Evolutionary conservation across 1,284 basidiomycete genomes (phyloP).

Genomic region (Agaricales sp.): DNA sequence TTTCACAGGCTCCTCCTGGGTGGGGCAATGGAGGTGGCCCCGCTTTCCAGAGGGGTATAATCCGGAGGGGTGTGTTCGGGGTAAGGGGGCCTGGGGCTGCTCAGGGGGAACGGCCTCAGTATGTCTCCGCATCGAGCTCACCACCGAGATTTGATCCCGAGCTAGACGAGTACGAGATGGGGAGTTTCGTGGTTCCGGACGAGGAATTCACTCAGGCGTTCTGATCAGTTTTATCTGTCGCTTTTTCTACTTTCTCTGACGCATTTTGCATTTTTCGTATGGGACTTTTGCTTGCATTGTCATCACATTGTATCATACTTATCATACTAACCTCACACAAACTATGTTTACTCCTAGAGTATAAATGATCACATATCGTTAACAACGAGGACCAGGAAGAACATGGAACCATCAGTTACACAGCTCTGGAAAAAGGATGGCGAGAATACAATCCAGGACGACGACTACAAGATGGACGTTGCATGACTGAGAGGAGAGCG

Average conservation of each 20-base stretch:
- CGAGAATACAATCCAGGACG: slow-evolving; percentile 50
- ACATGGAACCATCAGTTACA: too few relatives aligned
- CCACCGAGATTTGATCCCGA: slow-evolving; percentile 37
- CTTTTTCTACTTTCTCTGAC: not conserved
- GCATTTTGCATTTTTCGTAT: not conserved
- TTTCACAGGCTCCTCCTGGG: slow-evolving; percentile 49
- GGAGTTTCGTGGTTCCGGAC: slow-evolving; percentile 71
- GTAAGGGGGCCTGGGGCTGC: slow-evolving; percentile 11
- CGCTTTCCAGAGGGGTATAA: slow-evolving; percentile 39
- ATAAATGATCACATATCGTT: too few relatives aligned
- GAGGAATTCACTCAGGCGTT: slow-evolving; percentile 25
- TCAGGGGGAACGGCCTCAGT: slow-evolving; percentile 17
- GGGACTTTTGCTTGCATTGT: too few relatives aligned
- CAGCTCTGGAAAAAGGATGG: slow-evolving; percentile 61
- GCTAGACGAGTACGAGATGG: slow-evolving; percentile 55
- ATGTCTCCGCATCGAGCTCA: slow-evolving; percentile 42
- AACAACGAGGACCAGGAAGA: too few relatives aligned
- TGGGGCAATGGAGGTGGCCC: slow-evolving; percentile 26
- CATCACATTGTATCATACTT: too few relatives aligned
- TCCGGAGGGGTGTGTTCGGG: slow-evolving; percentile 30
- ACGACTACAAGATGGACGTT: slow-evolving; percentile 60
- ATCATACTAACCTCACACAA: too few relatives aligned
- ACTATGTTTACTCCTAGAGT: too few relatives aligned
- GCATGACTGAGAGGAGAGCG: slow-evolving; percentile 44
- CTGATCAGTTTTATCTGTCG: not conserved